Evolutionary conservation across 306 rosid species (phyloP), one percentile per base, ranked within the genome.

Genomic region (Crotalaria pallida): DNA sequence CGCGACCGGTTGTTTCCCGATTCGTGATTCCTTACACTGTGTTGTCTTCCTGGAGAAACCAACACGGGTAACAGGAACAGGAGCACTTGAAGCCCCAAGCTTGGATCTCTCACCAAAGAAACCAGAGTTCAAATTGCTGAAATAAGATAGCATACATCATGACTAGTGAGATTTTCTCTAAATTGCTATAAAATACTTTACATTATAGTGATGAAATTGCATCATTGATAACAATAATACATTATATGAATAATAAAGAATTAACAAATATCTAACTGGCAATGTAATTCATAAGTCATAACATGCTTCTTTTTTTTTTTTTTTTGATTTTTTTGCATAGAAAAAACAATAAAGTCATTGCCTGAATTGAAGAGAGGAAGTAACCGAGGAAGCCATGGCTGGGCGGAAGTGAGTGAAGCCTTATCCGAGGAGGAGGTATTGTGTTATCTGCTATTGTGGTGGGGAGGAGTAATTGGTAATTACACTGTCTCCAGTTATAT

Each of bases 21-120:
- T 95, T 51, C 97, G 78, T 19, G 97, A 95, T 69, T 95, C 99
- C 91, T 95, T 91, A 59, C 97, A 89, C 73, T 86, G 88, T 49
- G 78, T 80, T 27, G 81, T 71, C 81, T 75, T 95, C 80, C 83
- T 89, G 66, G 15, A 18, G 26, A 80, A 72, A 60, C 84, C 83
- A 58, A 81, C 84, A 67, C 41, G 84, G 58, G 60, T 26, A 56
- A 69, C 80, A 62, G 60, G 31, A 56, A 69, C 80, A 48, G 86
- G 83, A 71, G 68, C 62, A 67, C 64, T 57, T 33, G 86, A 79
- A 53, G 77, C 81, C 67, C 59, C 38, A 15, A 82, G 53, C 60
- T 71, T 86, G 44, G 52, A 86, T 76, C 83, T 84, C 69, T 87
- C 84, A 0, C 97, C 97, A 83, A 86, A 69, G 74, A 89, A 87